Conservation (phyloP, 2,329 filamentous ascomycete species). For the Rhinocladiella similis region DNA sequence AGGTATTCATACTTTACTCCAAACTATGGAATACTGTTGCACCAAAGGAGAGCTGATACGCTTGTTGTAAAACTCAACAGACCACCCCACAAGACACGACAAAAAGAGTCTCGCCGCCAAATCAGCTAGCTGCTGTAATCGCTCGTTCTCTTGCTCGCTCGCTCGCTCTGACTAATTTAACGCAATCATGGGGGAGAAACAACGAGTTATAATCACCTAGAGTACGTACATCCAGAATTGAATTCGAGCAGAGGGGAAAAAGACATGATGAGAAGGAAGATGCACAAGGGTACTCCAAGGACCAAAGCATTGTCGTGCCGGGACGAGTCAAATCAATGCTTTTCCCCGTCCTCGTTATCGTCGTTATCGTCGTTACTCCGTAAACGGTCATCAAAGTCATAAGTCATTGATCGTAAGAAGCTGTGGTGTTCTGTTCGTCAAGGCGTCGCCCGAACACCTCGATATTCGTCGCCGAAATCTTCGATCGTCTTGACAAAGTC, state of each 20-base stretch:
- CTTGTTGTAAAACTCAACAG: no score
- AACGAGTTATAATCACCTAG: no score
- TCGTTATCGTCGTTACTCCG: conserved; percentile 4
- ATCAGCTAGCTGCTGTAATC: conserved; percentile 1
- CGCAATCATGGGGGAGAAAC: no score
- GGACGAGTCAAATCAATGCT: neutral
- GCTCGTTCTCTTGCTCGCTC: neutral
- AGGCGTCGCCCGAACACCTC: conserved; percentile 6
- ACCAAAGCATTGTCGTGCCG: neutral
- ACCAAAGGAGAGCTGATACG: no score
- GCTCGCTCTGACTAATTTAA: no score
- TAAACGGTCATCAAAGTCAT: no score
- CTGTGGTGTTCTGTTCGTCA: neutral
- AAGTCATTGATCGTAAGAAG: neutral
- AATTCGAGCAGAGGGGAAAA: conserved; percentile 11
- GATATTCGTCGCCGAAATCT: conserved; percentile 30
- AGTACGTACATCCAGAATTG: no score
- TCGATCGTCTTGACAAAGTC: conserved; percentile 38
- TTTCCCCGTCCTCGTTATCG: conserved; percentile 12
- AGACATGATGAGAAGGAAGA: conserved; percentile 12
- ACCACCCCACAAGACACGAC: conserved; percentile 3
- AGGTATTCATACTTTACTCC: no score
- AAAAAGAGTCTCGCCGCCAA: neutral
- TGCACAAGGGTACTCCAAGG: conserved; percentile 16
- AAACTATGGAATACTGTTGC: no score